A percentile compares a stretch with the other conserved stretches of the same genome.
Conservation (phyloP, 148 eudicot species). For the Camellia granthamiana region DNA sequence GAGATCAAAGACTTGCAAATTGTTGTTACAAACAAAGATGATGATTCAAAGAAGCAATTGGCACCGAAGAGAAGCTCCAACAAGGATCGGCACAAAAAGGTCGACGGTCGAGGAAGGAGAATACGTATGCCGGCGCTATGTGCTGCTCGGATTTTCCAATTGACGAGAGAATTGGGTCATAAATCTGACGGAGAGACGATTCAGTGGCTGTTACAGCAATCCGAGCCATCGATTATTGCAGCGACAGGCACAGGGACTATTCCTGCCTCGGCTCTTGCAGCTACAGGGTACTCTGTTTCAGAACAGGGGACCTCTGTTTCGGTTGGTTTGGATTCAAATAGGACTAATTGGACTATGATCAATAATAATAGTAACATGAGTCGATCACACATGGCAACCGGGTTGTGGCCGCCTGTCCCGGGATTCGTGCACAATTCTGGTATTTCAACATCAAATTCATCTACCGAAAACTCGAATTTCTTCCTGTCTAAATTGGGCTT, state of each 20-base stretch:
- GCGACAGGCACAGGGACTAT: conserved; percentile 56
- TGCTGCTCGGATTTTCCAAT: conserved; percentile 57
- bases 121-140: conserved; percentile 60
- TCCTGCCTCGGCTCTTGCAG: conserved; percentile 43
- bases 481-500: conserved; percentile 21
- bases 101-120: conserved; percentile 65
- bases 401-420: conserved; percentile 22
- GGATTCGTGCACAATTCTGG: conserved; percentile 24
- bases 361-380: conserved; percentile 23
- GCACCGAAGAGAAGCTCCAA: conserved; percentile 48
- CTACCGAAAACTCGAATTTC: conserved; percentile 16
- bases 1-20: conserved; percentile 19
- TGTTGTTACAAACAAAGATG: conserved; percentile 17
- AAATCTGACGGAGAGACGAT: conserved; percentile 50
- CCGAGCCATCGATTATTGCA: conserved; percentile 50
- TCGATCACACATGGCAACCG: conserved; percentile 18
- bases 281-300: conserved; percentile 30
- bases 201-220: conserved; percentile 57
- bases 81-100: conserved; percentile 65
- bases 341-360: conserved; percentile 23
- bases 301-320: conserved; percentile 35
- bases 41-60: conserved; percentile 21
- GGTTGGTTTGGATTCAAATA: conserved; percentile 13
- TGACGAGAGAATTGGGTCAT: conserved; percentile 54
- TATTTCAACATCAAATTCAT: conserved; percentile 5